A percentile compares a stretch with the other conserved stretches of the same genome.
Evolutionary conservation across 129 eudicot species (phyloP).

Genomic region (Lactuca sativa): DNA sequence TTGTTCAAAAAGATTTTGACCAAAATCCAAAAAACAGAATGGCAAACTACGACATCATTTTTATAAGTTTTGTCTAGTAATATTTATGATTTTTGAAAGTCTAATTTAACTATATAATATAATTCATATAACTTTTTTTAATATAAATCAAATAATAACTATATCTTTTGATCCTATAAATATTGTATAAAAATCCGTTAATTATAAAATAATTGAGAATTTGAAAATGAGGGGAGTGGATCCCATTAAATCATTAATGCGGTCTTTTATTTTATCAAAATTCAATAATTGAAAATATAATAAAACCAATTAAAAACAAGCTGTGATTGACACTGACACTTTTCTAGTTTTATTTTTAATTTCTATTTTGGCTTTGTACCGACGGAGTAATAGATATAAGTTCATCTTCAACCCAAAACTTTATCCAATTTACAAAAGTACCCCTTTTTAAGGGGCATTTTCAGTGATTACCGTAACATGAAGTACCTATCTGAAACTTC

Average conservation of each 20-base stretch:
- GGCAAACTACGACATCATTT: no score
- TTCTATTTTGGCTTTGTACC: slow-evolving; percentile 14
- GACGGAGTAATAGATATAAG: slow-evolving; percentile 11
- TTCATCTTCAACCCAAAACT: slow-evolving; percentile 13
- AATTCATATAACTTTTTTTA: neutral
- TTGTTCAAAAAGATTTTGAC: no score
- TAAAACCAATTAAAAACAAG: slow-evolving; percentile 26
- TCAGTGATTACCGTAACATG: neutral
- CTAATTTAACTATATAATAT: neutral
- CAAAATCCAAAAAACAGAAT: no score
- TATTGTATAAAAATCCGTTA: neutral
- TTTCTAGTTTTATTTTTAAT: neutral
- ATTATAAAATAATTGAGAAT: neutral
- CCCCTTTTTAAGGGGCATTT: slow-evolving; percentile 6
- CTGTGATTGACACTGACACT: slow-evolving; percentile 23
- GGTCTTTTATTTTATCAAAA: slow-evolving; percentile 19
- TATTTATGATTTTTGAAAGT: no score
- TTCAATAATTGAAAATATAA: slow-evolving; percentile 20
- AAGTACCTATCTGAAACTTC: slow-evolving; percentile 16
- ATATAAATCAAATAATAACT: neutral
- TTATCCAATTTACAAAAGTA: neutral
- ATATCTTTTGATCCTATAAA: neutral
- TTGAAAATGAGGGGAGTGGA: slow-evolving; percentile 16
- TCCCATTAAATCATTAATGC: slow-evolving; percentile 3
- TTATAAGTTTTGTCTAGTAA: no score